phyloP scores from a whole-genome alignment of 164 flowering plant genomes.

The Liquidambar formosana region DNA sequence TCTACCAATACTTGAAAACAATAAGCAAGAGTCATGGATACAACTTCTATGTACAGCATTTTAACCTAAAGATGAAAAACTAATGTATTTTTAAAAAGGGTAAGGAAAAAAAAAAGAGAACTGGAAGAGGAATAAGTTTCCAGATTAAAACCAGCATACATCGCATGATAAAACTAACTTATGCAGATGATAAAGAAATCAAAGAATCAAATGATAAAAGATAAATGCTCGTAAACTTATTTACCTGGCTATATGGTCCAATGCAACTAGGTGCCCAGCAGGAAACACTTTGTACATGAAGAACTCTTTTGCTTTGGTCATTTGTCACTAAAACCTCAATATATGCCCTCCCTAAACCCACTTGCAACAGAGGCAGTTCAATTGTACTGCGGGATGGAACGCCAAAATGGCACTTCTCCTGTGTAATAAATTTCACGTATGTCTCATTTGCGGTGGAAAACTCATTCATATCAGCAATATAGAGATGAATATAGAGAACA shows the following conservation, averaged over 20 bases:
- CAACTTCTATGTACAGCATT: no score
- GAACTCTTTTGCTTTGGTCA: slow-evolving; percentile 68
- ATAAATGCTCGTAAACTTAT: neutral
- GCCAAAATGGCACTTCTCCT: slow-evolving; percentile 82
- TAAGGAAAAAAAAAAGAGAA: neutral
- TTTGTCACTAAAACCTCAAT: slow-evolving; percentile 75
- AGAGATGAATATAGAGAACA: slow-evolving; percentile 88
- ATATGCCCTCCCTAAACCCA: slow-evolving; percentile 70
- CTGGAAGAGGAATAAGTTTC: neutral
- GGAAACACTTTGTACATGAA: slow-evolving; percentile 97
- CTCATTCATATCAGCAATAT: slow-evolving; percentile 78
- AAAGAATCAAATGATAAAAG: neutral
- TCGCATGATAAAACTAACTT: neutral
- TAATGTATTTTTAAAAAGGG: no score
- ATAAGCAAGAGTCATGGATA: no score
- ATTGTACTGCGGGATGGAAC: slow-evolving; percentile 98
- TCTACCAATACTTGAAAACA: no score
- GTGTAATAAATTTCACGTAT: slow-evolving; percentile 80
- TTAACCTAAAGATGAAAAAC: no score
- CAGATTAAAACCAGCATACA: neutral
- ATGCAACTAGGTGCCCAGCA: slow-evolving; percentile 99
- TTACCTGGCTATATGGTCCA: slow-evolving; percentile 98
- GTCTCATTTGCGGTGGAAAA: slow-evolving; percentile 84
- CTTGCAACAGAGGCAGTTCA: slow-evolving; percentile 71
- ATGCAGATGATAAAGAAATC: neutral